Base-by-base conservation (phyloP, 2,329 filamentous ascomycete genomes). In the Colletotrichum theobromicola region DNA sequence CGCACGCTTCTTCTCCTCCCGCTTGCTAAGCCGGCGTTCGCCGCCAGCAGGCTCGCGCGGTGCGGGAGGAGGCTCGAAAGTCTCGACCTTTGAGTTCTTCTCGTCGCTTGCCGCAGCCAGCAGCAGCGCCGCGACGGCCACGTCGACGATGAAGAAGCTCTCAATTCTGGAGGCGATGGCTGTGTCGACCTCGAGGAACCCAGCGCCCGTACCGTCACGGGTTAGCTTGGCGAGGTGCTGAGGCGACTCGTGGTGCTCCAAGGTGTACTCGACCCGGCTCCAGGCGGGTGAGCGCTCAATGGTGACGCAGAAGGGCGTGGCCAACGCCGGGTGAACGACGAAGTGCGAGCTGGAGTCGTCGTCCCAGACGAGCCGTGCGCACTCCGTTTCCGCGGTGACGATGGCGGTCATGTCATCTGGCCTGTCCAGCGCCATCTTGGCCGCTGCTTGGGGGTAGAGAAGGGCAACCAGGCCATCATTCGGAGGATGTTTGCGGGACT, bases 291-390 rank as follows among this genome's bases (percentile, higher is more conserved):
- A 89, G 21, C 90, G 87, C 80, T 90, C 88, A 60, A 93, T 85
- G 1, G 89, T 88, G 42, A 93, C 85, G 80, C 90, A 88, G 80
- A 93, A 93, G 1, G 91, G 91, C 55, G 90, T 89, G n/a, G 89
- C 88, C 21, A 93, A 86, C 0, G 90, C 89, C 3, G 90, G 90
- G 80, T 93, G 91, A 32, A 90, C 90, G n/a, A 93, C 85, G 81
- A 90, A 93, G 81, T 92, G 88, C 77, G 85, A 88, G 7, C 83
- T 82, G 71, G 85, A 88, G 79, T 93, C 91, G 34, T 90, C 89
- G 79, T 93, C 91, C 90, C 93, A 95, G n/a, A 94, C 90, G 3
- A 96, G 88, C 4, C 92, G 88, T 28, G 91, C 94, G 77, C 91
- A 92, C 83, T 95, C 93, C 35, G 90, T 88, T 80, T 94, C 91